Evolutionary conservation across 495 filamentous ascomycete genomes (phyloP), one percentile per base, ranked within the genome.

Genomic region (Ascobolus immersus): DNA sequence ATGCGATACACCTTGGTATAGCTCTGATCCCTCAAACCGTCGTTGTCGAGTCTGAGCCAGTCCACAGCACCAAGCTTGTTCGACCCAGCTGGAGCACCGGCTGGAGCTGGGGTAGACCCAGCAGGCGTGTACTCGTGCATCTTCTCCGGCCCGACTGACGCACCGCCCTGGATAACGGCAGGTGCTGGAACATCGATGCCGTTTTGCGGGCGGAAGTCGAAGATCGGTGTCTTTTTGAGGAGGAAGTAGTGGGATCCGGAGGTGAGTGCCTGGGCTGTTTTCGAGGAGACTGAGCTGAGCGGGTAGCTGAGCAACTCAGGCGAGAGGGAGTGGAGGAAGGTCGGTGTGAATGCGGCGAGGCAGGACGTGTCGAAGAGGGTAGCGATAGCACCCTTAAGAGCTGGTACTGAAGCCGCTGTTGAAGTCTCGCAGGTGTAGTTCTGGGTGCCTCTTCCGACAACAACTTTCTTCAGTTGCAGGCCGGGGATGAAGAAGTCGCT

Each of bases 351-450:
- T 21, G 68, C 59, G 5, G 75, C 74, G 17, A 78, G 47, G 58
- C 84, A 96, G 32, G 73, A 73, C 27, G 65, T 72, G 54, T 96
- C 76, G 69, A 72, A 93, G 39, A 96, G 78, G 17, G 61, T 69
- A 29, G 86, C 86, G 12, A 78, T 51, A 34, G 86, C 86, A 38
- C 86, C 86, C 25, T 61, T 49, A 12, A 68, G 52, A 4, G 48
- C 49, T n/a, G 84, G 84, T 17, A 15, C 18, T 10, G 12, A 15
- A 5, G 14, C 18, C 1, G 39, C 35, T 0, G 53, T 48, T 0
- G 68, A 62, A 21, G 60, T 48, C 22, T 64, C 58, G 59, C 84
- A 93, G 37, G 78, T 81, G 54, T 92, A 94, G 61, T 93, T 92
- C 58, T 93, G 66, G 8, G 71, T 82, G 23, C 84, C 84, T 21